A percentile compares a stretch with the other conserved stretches of the same genome.
These are phyloP conservation scores for Vitis labrusca DNA, from an alignment of 164 flowering plant genomes.

Conservation along the genomic window DNA sequence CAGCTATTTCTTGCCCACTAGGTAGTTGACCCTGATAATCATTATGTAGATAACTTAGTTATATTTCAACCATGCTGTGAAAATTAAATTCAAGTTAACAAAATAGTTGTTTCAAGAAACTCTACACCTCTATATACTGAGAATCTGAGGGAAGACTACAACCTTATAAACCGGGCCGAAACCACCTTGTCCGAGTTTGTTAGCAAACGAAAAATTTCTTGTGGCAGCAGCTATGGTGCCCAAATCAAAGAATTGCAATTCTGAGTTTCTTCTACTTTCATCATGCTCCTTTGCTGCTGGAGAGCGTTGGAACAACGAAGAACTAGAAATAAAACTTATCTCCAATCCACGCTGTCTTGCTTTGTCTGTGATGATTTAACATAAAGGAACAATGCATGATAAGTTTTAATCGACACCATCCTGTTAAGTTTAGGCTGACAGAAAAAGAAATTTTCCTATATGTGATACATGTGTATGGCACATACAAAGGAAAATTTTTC, in stretches of 20 bases:
- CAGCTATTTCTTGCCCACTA: conserved; percentile 42
- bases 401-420: no score
- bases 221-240: conserved; percentile 35
- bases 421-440: no score
- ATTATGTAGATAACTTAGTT: not conserved
- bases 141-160: not conserved
- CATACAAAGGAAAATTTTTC: no score
- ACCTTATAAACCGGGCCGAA: conserved; percentile 51
- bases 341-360: not conserved
- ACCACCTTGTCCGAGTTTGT: conserved; percentile 56
- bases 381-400: no score
- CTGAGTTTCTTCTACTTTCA: conserved; percentile 11
- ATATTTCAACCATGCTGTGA: conserved; percentile 6
- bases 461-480: no score
- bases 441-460: no score
- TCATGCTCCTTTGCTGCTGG: not conserved
- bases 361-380: not conserved
- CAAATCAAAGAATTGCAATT: conserved; percentile 26
- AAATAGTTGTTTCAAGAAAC: no score
- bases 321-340: not conserved
- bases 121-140: not conserved
- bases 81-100: no score
- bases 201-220: conserved; percentile 31
- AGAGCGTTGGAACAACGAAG: conserved; percentile 5
- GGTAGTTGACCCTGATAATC: conserved; percentile 28